Percentiles rank a stretch among this genome's conserved stretches.
Evolutionary conservation across 148 eudicot species (phyloP).

Genomic region (Cornus suecica): DNA sequence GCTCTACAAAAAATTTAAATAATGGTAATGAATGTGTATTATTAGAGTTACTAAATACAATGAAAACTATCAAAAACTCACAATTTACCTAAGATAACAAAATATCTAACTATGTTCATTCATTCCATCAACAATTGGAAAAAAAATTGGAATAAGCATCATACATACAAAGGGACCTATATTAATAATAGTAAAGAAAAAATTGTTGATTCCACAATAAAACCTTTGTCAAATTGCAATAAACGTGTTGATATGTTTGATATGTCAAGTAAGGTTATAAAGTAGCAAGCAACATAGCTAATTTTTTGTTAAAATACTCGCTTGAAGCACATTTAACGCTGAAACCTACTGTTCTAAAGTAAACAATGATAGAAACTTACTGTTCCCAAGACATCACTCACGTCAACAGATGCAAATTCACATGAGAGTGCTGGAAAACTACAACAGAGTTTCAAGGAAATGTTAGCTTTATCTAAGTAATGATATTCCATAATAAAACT

Average conservation of each 20-base stretch:
- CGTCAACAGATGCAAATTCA: conserved; percentile 97
- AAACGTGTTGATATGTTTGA: background rate
- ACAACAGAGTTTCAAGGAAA: conserved; percentile 18
- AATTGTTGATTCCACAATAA: too few species aligned
- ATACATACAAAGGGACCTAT: background rate
- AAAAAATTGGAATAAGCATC: background rate
- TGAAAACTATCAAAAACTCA: too few species aligned
- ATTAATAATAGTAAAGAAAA: background rate
- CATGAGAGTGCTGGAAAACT: conserved; percentile 96
- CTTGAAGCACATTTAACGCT: background rate
- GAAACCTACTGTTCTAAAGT: conserved; percentile 5
- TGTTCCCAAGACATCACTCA: conserved; percentile 95
- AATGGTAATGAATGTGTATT: too few species aligned
- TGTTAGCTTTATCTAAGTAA: conserved; percentile 13
- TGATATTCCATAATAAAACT: too few species aligned
- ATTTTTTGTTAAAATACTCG: background rate
- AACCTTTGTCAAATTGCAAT: too few species aligned
- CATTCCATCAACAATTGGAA: background rate
- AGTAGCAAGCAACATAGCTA: background rate
- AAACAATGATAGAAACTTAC: conserved; percentile 48
- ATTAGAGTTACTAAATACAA: too few species aligned
- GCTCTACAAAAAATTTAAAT: background rate
- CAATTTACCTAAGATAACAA: too few species aligned
- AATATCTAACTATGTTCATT: too few species aligned
- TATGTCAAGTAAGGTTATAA: background rate